phyloP scores from a whole-genome alignment of 305 asterid genomes.

The Vinca major region DNA sequence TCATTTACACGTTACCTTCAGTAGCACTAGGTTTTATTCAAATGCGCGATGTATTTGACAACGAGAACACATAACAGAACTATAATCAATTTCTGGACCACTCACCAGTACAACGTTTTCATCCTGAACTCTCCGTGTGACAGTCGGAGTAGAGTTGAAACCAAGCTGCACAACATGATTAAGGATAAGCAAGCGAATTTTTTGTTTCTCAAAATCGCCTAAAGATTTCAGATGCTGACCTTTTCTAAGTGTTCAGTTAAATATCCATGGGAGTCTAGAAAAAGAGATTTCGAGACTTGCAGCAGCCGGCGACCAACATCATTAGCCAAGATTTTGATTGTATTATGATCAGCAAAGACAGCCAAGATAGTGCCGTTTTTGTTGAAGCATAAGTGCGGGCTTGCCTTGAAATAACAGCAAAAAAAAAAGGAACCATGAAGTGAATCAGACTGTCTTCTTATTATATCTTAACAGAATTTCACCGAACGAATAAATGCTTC shows the following conservation, averaged over 20 bases:
- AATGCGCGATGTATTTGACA: neutral
- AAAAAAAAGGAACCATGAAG: too few species aligned
- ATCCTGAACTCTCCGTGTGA: neutral
- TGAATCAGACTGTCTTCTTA: neutral
- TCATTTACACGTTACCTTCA: neutral
- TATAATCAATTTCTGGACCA: neutral
- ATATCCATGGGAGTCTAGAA: constrained; percentile 24
- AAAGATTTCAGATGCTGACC: constrained; percentile 26
- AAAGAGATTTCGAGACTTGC: constrained; percentile 18
- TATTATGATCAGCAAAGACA: constrained; percentile 35
- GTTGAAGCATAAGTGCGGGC: constrained; percentile 50
- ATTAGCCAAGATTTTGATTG: constrained; percentile 57
- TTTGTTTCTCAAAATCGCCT: constrained; percentile 4
- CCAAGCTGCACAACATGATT: constrained; percentile 31
- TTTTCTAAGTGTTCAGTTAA: constrained; percentile 24
- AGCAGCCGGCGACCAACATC: constrained; percentile 38
- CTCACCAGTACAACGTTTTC: neutral
- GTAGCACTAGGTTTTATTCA: neutral
- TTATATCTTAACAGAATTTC: too few species aligned
- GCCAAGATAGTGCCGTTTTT: constrained; percentile 49
- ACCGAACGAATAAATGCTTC: too few species aligned
- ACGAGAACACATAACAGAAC: neutral
- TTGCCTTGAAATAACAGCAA: constrained; percentile 27
- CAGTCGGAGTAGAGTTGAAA: constrained; percentile 18
- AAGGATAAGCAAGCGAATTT: constrained; percentile 6